These are phyloP conservation scores for Fusarium nematophilum DNA, from an alignment of 2,329 filamentous ascomycete genomes.

Conservation along the genomic window DNA sequence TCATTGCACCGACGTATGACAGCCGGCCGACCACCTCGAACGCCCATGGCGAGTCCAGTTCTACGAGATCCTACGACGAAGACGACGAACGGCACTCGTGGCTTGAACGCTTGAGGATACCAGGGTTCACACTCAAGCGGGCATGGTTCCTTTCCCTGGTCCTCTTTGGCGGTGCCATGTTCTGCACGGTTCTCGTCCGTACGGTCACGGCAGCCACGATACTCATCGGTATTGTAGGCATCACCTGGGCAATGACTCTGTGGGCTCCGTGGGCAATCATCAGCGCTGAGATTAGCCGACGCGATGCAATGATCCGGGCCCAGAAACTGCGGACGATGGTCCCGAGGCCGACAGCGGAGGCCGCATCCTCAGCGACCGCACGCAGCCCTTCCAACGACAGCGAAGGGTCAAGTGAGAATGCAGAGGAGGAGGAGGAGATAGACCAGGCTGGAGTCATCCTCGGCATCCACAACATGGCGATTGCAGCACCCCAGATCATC, in stretches of 20 bases:
- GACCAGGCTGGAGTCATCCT: slow-evolving; percentile 91
- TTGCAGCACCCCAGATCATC: slow-evolving; percentile 90
- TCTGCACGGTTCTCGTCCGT: slow-evolving; percentile 82
- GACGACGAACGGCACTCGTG: slow-evolving; percentile 53
- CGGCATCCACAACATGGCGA: slow-evolving; percentile 95
- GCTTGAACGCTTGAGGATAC: slow-evolving; percentile 77
- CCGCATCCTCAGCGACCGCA: slow-evolving; percentile 21
- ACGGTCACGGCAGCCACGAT: slow-evolving; percentile 78
- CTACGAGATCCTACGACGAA: slow-evolving; percentile 44
- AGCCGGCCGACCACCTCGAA: slow-evolving; percentile 49
- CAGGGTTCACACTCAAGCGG: slow-evolving; percentile 85
- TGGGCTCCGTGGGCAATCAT: slow-evolving; percentile 98
- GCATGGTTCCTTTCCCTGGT: slow-evolving; percentile 88
- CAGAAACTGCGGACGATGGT: slow-evolving; percentile 43
- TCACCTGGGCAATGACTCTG: slow-evolving; percentile 91
- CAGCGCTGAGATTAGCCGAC: slow-evolving; percentile 87
- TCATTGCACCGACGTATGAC: slow-evolving; percentile 85
- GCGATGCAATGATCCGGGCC: slow-evolving; percentile 70
- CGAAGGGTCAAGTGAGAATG: slow-evolving; percentile 35
- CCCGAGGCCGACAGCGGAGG: slow-evolving; percentile 16
- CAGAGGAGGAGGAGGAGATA: slow-evolving; percentile 64
- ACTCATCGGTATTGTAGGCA: slow-evolving; percentile 83
- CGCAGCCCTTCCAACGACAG: slow-evolving; percentile 19
- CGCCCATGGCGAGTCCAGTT: slow-evolving; percentile 48
- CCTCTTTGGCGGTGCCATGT: slow-evolving; percentile 86